Evolutionary conservation across 306 rosid species (phyloP).

Genomic region (Castanea mollissima): DNA sequence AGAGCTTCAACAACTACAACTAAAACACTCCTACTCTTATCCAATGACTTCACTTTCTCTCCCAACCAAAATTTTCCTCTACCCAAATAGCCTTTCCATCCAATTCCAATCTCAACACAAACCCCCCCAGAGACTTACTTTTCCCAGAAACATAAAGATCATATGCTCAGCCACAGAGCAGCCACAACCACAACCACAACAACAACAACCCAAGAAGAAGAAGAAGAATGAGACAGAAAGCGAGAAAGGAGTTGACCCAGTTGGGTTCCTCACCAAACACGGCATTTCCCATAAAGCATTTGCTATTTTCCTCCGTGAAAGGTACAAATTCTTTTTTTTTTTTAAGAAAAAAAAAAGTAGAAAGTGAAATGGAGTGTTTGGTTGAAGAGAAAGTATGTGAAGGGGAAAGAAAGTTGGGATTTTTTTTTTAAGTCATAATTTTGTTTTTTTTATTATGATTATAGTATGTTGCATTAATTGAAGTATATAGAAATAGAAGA

Average conservation of each 20-base stretch:
- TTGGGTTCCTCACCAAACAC: constrained; percentile 72
- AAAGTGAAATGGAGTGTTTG: no score
- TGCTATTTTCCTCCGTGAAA: constrained; percentile 87
- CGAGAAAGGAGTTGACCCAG: constrained; percentile 75
- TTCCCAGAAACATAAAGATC: constrained; percentile 40
- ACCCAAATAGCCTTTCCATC: constrained; percentile 22
- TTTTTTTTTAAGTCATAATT: no score
- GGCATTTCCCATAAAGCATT: constrained; percentile 80
- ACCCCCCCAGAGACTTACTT: constrained; percentile 32
- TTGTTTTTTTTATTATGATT: no score
- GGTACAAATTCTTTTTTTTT: constrained; percentile 30
- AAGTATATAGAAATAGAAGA: no score
- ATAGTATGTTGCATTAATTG: no score
- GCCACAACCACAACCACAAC: constrained; percentile 36
- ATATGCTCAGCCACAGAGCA: constrained; percentile 69
- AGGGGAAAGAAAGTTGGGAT: no score
- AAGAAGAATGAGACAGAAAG: constrained; percentile 32
- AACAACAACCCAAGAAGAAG: constrained; percentile 24
- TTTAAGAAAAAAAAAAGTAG: no score
- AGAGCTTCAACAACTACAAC: neutral
- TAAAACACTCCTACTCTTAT: neutral
- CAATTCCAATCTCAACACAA: constrained; percentile 37
- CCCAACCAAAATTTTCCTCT: constrained; percentile 37
- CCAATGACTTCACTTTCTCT: constrained; percentile 50
- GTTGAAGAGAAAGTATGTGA: no score